phyloP scores from a whole-genome alignment of 2,329 filamentous ascomycete species.

The Colletotrichum musae region DNA sequence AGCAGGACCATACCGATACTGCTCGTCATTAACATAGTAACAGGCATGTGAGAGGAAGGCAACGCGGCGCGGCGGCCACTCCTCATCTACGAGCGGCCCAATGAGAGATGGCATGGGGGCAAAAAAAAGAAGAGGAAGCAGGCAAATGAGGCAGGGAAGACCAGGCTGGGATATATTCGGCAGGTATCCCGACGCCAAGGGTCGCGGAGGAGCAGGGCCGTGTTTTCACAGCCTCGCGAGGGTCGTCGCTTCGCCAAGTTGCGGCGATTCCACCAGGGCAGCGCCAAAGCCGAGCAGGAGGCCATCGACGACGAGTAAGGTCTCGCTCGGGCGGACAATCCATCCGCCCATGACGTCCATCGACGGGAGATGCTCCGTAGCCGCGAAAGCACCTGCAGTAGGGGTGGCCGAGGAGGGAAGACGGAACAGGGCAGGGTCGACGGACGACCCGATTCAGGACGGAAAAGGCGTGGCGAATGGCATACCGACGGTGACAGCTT shows the following conservation, averaged over 20 bases:
- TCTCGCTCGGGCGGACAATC: slow-evolving; percentile 1
- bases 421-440: neutral
- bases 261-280: neutral
- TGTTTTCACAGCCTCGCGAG: slow-evolving; percentile 22
- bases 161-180: neutral
- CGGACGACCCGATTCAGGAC: slow-evolving; percentile 21
- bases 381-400: slow-evolving; percentile 3
- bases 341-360: slow-evolving; percentile 17
- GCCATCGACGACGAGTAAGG: neutral
- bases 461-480: slow-evolving; percentile 18
- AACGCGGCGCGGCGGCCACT: neutral
- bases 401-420: neutral
- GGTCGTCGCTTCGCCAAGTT: slow-evolving; percentile 15
- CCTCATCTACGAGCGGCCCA: neutral
- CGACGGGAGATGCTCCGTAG: slow-evolving; percentile 21
- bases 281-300: neutral
- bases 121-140: neutral
- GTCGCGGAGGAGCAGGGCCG: slow-evolving; percentile 11
- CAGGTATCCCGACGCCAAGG: slow-evolving; percentile 8
- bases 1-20: neutral
- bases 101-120: neutral
- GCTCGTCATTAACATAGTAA: neutral
- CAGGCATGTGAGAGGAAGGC: too few relatives aligned
- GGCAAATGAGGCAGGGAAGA: neutral
- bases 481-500: slow-evolving; percentile 8